Percentiles rank a stretch among this genome's conserved stretches.
phyloP scores from a whole-genome alignment of 2,329 filamentous ascomycete genomes.

The Diaporthe amygdali region DNA sequence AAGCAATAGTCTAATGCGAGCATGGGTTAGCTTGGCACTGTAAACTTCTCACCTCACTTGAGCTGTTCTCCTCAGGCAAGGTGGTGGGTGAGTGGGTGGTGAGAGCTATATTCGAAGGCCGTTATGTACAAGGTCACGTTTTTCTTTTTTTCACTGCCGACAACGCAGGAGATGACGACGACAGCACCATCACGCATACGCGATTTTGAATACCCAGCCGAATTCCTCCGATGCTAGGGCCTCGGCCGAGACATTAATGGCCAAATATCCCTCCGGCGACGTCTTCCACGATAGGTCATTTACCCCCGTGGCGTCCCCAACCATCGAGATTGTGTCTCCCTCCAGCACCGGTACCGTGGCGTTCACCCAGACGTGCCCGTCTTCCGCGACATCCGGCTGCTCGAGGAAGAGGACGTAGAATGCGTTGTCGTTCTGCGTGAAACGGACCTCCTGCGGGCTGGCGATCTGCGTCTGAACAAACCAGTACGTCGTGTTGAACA shows the following conservation, averaged over 20 bases:
- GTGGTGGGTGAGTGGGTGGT: neutral
- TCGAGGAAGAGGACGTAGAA: constrained; percentile 50
- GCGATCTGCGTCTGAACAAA: constrained; percentile 48
- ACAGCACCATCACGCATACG: constrained; percentile 29
- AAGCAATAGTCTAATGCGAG: constrained; percentile 22
- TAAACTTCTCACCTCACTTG: constrained; percentile 6
- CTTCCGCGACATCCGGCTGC: constrained; percentile 35
- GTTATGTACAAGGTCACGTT: neutral
- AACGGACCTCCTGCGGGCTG: constrained; percentile 40
- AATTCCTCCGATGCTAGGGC: constrained; percentile 39
- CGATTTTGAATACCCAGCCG: constrained; percentile 49
- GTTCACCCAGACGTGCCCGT: constrained; percentile 41
- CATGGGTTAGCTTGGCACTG: constrained; percentile 1
- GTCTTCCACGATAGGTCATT: constrained; percentile 13
- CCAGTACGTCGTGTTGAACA: constrained; percentile 64
- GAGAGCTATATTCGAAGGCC: constrained; percentile 2
- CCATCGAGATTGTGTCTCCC: constrained; percentile 48
- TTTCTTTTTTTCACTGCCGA: neutral
- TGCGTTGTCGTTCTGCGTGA: constrained; percentile 50
- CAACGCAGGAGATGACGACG: neutral
- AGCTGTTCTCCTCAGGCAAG: neutral
- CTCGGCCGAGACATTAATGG: constrained; percentile 37
- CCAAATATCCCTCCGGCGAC: constrained; percentile 30
- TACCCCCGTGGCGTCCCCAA: constrained; percentile 35
- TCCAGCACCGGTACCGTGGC: constrained; percentile 47